These are phyloP conservation scores for Umbelopsis isabellina DNA, from an alignment of 192 early-diverging fungal genomes.

Conservation along the genomic window DNA sequence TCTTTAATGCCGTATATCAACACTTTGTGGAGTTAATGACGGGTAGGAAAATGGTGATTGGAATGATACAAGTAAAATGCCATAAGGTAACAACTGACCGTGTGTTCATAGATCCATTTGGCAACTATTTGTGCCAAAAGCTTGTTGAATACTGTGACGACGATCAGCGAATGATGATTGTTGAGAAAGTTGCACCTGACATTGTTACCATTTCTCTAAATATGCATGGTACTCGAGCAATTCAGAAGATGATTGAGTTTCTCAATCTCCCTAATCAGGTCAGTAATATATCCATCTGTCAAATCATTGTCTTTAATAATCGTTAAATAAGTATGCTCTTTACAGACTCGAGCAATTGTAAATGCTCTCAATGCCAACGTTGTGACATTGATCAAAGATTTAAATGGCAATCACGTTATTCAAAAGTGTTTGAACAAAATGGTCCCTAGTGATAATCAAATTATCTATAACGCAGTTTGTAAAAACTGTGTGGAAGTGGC, in stretches of 20 bases:
- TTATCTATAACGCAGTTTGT: constrained; percentile 84
- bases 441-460: constrained; percentile 77
- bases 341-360: constrained; percentile 66
- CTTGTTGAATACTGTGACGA: constrained; percentile 80
- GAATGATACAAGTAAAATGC: neutral
- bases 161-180: constrained; percentile 72
- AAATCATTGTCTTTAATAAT: neutral
- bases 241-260: constrained; percentile 89
- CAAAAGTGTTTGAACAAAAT: constrained; percentile 87
- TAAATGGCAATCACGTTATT: constrained; percentile 92
- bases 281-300: neutral
- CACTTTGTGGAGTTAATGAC: constrained; percentile 84
- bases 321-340: neutral
- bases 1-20: constrained; percentile 73
- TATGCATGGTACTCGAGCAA: constrained; percentile 91
- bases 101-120: constrained; percentile 74
- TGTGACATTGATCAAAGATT: constrained; percentile 83
- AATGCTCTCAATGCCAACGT: constrained; percentile 68
- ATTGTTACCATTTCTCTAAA: constrained; percentile 83
- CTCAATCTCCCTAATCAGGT: constrained; percentile 65
- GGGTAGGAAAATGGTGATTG: constrained; percentile 40
- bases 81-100: neutral
- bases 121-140: constrained; percentile 92
- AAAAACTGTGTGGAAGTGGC: constrained; percentile 79
- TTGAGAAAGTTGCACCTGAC: constrained; percentile 70